phyloP scores from a whole-genome alignment of 768 basidiomycete species.

The Clitopilus hobsonii region DNA sequence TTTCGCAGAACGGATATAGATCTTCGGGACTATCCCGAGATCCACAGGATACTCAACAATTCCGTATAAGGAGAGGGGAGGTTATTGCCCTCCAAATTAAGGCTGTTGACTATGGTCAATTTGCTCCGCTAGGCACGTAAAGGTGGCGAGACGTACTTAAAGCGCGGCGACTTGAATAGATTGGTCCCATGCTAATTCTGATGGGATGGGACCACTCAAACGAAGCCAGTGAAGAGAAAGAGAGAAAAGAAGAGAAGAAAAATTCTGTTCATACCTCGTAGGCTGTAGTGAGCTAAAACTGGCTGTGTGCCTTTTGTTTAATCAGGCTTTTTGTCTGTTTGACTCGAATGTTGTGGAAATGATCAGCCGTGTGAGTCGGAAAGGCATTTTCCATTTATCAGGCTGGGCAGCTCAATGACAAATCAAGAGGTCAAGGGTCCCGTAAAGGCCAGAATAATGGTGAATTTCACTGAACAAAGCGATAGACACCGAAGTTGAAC shows the following conservation, averaged over 20 bases:
- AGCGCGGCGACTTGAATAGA: no score
- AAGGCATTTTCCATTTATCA: not conserved
- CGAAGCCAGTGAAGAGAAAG: not conserved
- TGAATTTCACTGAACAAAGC: not conserved
- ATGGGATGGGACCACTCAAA: no score
- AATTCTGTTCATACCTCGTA: no score
- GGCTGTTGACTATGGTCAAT: not conserved
- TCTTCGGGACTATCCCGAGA: not conserved
- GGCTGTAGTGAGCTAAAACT: no score
- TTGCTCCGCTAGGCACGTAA: not conserved
- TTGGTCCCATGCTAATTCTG: no score
- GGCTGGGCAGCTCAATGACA: no score
- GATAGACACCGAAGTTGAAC: constrained; percentile 6
- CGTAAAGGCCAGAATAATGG: no score
- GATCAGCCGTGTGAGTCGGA: not conserved
- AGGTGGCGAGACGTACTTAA: not conserved
- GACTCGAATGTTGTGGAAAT: not conserved
- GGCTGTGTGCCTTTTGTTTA: no score
- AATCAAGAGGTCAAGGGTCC: no score
- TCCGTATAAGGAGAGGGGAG: not conserved
- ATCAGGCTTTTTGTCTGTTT: not conserved
- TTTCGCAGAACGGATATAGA: not conserved
- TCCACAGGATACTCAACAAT: not conserved
- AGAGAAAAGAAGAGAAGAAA: not conserved
- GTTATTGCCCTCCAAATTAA: not conserved